phyloP scores from a whole-genome alignment of 2,329 filamentous ascomycete species.

The Cadophora sp. region DNA sequence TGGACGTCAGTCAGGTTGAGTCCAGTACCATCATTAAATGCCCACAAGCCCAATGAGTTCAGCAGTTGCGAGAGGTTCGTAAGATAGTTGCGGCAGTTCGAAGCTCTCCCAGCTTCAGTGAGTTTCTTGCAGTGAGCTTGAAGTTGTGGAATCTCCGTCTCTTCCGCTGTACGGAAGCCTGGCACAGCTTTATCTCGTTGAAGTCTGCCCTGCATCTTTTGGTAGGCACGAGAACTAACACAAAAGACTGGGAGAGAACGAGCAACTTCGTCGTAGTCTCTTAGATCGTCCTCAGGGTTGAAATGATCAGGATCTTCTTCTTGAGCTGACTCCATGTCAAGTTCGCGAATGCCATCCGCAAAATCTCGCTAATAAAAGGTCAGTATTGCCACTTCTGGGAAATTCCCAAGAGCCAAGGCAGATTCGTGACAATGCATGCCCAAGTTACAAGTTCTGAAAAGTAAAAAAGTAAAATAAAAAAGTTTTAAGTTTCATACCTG shows the following conservation, averaged over 20 bases:
- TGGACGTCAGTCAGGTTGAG: conserved; percentile 51
- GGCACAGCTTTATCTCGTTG: conserved; percentile 17
- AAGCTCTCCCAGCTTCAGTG: conserved; percentile 56
- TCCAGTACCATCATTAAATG: conserved; percentile 51
- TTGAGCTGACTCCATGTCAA: conserved; percentile 17
- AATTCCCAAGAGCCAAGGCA: too few species aligned
- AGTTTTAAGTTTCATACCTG: not conserved
- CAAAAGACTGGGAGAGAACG: conserved; percentile 14
- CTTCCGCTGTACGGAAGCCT: conserved; percentile 15
- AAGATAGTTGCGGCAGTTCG: conserved; percentile 56
- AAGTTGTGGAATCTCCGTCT: conserved; percentile 19
- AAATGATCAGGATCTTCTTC: conserved; percentile 46
- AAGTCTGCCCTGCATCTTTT: conserved; percentile 18
- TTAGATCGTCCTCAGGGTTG: conserved; percentile 58
- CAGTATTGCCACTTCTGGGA: conserved; percentile 51
- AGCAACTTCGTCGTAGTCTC: conserved; percentile 27
- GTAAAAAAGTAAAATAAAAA: not conserved
- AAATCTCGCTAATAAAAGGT: conserved; percentile 4
- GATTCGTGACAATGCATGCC: too few species aligned
- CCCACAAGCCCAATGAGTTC: conserved; percentile 60
- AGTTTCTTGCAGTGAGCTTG: conserved; percentile 61
- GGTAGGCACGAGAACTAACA: conserved; percentile 19
- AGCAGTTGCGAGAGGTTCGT: conserved; percentile 57
- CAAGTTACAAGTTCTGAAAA: too few species aligned
- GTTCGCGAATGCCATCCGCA: conserved; percentile 14